These are phyloP conservation scores for Sordaria brevicollis DNA, from an alignment of 495 filamentous ascomycete genomes.

Conservation along the genomic window DNA sequence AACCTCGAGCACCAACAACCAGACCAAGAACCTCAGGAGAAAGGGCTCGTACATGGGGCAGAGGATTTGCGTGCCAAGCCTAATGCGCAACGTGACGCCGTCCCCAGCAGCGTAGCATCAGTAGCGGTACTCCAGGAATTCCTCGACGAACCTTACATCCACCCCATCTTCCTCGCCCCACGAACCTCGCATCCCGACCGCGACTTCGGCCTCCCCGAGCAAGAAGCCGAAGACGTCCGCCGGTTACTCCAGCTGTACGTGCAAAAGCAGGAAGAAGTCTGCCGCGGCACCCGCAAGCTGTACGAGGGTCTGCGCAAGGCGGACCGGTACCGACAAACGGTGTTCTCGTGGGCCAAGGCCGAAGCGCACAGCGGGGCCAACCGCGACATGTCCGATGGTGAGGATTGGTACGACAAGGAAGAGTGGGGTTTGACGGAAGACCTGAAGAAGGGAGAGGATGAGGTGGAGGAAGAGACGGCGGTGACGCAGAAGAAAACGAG, in stretches of 20 bases:
- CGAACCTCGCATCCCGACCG: constrained; percentile 58
- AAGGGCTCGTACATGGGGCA: not conserved
- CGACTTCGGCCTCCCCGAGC: constrained; percentile 66
- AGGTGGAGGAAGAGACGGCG: constrained; percentile 72
- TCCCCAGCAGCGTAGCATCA: constrained; percentile 26
- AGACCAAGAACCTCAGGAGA: not conserved
- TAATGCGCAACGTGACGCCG: not conserved
- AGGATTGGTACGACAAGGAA: constrained; percentile 92
- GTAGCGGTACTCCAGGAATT: constrained; percentile 21
- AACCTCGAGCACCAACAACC: not conserved
- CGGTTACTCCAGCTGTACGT: constrained; percentile 75
- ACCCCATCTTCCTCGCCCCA: constrained; percentile 78
- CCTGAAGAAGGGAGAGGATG: constrained; percentile 83
- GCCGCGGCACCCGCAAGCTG: constrained; percentile 66
- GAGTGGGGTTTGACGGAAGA: constrained; percentile 79
- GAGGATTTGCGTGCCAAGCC: not conserved
- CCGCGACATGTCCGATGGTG: constrained; percentile 69
- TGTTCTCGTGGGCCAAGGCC: constrained; percentile 76
- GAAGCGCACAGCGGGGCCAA: constrained; percentile 75
- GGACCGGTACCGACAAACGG: constrained; percentile 64
- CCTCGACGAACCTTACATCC: constrained; percentile 47
- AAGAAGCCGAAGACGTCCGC: constrained; percentile 83
- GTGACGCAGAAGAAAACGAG: constrained; percentile 67
- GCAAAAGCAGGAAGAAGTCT: constrained; percentile 92
- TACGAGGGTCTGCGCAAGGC: constrained; percentile 67